Base-by-base conservation (phyloP, 768 basidiomycete species). In the Coprinopsis strossmayeri region DNA sequence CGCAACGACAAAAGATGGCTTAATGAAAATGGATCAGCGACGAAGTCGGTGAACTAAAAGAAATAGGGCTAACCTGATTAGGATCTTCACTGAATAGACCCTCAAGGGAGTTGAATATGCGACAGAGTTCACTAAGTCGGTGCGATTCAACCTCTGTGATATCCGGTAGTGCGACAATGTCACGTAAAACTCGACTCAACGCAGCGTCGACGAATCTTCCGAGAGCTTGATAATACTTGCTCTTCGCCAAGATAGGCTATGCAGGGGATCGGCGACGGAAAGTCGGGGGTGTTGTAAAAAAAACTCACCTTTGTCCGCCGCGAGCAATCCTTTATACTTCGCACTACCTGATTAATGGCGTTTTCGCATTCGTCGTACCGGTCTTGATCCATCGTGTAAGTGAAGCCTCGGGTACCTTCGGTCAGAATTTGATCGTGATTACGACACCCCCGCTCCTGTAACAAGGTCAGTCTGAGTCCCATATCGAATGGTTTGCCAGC, bases 91-190 rank as follows among this genome's bases (percentile, higher is more conserved):
- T 74, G 58, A 94, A 96, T 20, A 93, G 61, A 2, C 81, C 85
- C 59, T 96, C 93, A 39, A 95, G 63, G 3, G 86, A 77, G 49
- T 82, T 78, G 45, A 96, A 62, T 25, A 91, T 82, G 42, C 80
- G 76, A 63, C 91, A 90, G 1, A 95, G 73, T 60, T 93, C 90
- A 57, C 84, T 84, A 38, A 96, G 66, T 43, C 81, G 74, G 55
- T 87, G 84, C 1, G 91, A 94, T 57, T 96, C 94, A 7, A 82
- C 69, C 56, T 88, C 91, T 0, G 93, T 82, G 52, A 97, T 96
- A 63, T 97, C 94, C 3, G 78, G 72, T 38, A 96, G 68, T 0
- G 78, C 78, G 28, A 94, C 69, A 17, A 96, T 73, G 57, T 90
- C 84, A 30, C 73, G 73, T 12, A 91, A 70, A 18, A 95, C 75